These are phyloP conservation scores for Globisporangium nodosum DNA, from an alignment of 352 stramenopile genomes.

Conservation along the genomic window DNA sequence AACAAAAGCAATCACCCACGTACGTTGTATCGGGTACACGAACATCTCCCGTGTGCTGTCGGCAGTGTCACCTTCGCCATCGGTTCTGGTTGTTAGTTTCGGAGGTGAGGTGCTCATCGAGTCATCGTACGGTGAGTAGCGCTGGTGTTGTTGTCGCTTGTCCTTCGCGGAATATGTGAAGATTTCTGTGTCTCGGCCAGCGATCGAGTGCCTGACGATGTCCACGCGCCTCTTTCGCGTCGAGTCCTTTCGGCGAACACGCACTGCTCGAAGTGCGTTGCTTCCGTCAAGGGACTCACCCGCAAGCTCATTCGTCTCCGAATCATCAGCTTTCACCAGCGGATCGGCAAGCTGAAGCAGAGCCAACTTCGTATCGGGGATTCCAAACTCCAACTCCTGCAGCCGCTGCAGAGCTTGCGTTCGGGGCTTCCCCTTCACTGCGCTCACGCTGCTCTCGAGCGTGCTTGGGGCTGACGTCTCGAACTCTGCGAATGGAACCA, in stretches of 20 bases:
- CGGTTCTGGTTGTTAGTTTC: background rate
- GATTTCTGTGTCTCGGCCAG: constrained; percentile 4
- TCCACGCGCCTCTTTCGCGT: constrained; percentile 10
- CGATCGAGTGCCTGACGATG: constrained; percentile 9
- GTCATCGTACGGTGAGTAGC: background rate
- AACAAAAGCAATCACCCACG: background rate
- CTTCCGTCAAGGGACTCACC: background rate
- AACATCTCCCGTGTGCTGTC: background rate
- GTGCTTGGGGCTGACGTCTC: background rate
- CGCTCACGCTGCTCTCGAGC: background rate
- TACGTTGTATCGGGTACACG: constrained; percentile 12
- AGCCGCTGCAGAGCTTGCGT: constrained; percentile 2
- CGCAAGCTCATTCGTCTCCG: background rate
- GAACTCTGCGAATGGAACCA: constrained; percentile 9
- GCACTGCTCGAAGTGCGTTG: background rate
- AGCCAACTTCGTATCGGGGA: background rate
- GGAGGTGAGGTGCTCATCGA: background rate
- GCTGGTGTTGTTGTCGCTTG: background rate
- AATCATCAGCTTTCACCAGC: constrained; percentile 1
- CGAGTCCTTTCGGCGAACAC: background rate
- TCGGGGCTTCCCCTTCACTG: background rate
- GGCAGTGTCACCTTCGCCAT: background rate
- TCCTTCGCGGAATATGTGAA: constrained; percentile 2
- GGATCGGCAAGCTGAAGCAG: constrained; percentile 8
- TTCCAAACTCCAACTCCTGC: constrained; percentile 8